Conservation (phyloP, 257 asterid genomes). For the Eucommia ulmoides region DNA sequence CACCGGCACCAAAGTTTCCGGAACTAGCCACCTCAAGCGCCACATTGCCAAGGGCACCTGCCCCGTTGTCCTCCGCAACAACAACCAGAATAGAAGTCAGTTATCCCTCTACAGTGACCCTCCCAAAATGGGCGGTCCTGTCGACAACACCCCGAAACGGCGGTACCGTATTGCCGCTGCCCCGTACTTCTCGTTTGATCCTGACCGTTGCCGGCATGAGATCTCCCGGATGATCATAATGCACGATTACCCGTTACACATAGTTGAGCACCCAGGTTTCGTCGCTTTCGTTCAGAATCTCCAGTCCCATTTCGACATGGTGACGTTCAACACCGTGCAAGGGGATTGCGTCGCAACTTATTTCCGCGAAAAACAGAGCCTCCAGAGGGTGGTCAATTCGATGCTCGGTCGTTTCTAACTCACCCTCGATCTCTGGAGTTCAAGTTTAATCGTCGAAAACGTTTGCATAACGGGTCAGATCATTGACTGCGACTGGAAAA, state of each 20-base stretch:
- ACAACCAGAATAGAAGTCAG: not conserved
- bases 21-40: constrained; percentile 2
- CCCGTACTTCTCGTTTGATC: not conserved
- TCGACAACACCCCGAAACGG: not conserved
- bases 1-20: not conserved
- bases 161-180: not conserved
- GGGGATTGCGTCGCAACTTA: constrained; percentile 3
- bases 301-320: constrained; percentile 1
- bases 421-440: not conserved
- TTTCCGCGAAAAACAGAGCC: not conserved
- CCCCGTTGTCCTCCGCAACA: not conserved
- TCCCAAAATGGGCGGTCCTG: not conserved
- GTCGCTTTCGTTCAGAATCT: constrained; percentile 1
- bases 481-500: not conserved
- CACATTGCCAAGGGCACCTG: constrained; percentile 4
- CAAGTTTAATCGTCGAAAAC: not conserved
- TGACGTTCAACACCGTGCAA: constrained; percentile 1
- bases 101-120: not conserved
- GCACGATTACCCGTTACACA: not conserved
- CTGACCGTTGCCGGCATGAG: constrained; percentile 1
- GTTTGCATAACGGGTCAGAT: not conserved
- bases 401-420: not conserved
- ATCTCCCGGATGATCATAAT: constrained; percentile 1
- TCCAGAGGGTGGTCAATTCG: not conserved
- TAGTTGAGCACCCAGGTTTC: constrained; percentile 1